Conservation (phyloP, 2,329 filamentous ascomycete species). For the Trichoderma pleuroti region DNA sequence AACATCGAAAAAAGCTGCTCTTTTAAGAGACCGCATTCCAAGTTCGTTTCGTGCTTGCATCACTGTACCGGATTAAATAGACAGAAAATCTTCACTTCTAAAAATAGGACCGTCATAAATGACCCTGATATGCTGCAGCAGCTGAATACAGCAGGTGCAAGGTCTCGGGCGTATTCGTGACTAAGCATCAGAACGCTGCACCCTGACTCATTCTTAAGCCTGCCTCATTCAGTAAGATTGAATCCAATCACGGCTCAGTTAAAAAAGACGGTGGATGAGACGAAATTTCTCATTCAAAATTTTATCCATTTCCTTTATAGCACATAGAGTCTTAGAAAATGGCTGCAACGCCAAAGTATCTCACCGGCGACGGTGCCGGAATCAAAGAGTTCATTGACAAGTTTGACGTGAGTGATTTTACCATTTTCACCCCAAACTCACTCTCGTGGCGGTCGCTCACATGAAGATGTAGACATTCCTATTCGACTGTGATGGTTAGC, state of each 20-base stretch:
- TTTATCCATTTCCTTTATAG: too few species aligned
- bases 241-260: background rate
- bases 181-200: constrained; percentile 4
- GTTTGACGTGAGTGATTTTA: constrained; percentile 73
- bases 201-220: background rate
- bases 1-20: background rate
- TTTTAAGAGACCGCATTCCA: background rate
- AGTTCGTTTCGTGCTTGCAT: background rate
- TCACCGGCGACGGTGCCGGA: constrained; percentile 74
- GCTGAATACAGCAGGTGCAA: background rate
- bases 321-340: constrained; percentile 21
- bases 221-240: background rate
- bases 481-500: constrained; percentile 94
- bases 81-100: background rate
- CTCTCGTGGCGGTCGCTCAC: background rate
- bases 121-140: background rate
- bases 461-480: constrained; percentile 60
- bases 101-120: background rate
- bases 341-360: constrained; percentile 50
- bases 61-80: background rate
- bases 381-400: constrained; percentile 81
- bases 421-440: background rate
- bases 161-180: background rate
- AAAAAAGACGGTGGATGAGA: background rate
- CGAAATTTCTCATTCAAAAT: background rate